Conservation (phyloP, 768 basidiomycete species). For the Kwoniella bestiolae region DNA sequence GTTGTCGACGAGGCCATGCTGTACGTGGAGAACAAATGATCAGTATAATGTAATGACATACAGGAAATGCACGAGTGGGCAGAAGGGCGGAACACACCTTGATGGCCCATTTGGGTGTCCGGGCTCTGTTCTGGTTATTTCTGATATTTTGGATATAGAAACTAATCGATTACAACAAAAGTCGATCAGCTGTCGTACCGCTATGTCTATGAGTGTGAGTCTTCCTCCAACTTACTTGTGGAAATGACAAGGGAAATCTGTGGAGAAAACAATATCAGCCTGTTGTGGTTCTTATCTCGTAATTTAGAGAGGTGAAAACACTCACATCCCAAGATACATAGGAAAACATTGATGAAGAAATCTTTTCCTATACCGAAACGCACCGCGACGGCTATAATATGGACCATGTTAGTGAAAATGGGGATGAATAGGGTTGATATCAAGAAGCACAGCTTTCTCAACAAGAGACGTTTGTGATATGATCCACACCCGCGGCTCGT, state of each 20-base stretch:
- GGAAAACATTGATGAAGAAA: constrained; percentile 84
- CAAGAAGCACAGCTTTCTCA: not conserved
- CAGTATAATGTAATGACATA: too few relatives aligned
- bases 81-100: constrained; percentile 23
- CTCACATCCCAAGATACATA: constrained; percentile 84
- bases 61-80: not conserved
- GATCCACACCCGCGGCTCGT: too few relatives aligned
- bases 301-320: constrained; percentile 4
- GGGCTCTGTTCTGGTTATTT: constrained; percentile 87
- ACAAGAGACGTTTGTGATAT: too few relatives aligned
- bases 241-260: constrained; percentile 68
- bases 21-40: too few relatives aligned
- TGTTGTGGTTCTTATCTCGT: too few relatives aligned
- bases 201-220: not conserved
- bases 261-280: not conserved
- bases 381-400: constrained; percentile 77
- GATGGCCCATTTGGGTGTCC: constrained; percentile 95
- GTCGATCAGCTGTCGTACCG: not conserved
- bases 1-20: constrained; percentile 85
- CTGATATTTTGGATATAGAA: constrained; percentile 75
- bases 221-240: constrained; percentile 66
- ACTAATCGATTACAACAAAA: constrained; percentile 6
- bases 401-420: not conserved
- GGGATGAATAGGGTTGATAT: too few relatives aligned
- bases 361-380: constrained; percentile 89